Evolutionary conservation across 805 yeast genomes (phyloP), one percentile per base, ranked within the genome.

Genomic region (Metschnikowia continentalis): DNA sequence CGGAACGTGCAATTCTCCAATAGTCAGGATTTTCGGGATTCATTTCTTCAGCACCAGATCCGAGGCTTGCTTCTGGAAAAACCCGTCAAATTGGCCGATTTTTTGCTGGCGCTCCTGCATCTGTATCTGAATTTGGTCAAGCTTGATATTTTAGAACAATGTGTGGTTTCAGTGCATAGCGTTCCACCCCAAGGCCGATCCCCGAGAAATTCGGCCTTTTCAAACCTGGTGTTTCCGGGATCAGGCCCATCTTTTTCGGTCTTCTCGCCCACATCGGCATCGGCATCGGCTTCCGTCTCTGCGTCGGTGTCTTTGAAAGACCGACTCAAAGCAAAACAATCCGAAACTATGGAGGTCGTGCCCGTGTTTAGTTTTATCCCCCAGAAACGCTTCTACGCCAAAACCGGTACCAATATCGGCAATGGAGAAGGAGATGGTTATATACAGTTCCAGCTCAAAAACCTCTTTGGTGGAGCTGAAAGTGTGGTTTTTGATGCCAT

Each of bases 371-470:
- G 70, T 47, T 50, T 70, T 3, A 38, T 66, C 5, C 91, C 92
- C 0, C 79, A 79, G 3, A 89, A 89, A 58, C 78, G 79, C 57
- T 86, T 90, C 59, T 77, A 80, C 53, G 91, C 96, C 48, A 88
- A 87, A 60, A 88, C 97, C 1, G 99, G 99, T 3, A 94, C 98
- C 1, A 91, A 90, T 66, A 81, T 94, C 6, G 98, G 98, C 1
- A 92, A 94, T 63, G 96, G 96, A 32, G 98, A 94, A 71, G 99
- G 97, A 32, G 94, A 88, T 63, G 98, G 97, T 1, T 90, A 91
- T 62, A 76, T 90, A 43, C 84, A 88, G 32, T 81, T 91, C 50
- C 90, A 65, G 72, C 59, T 78, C 63, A 73, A 73, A 48, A 81
- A 81, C 58, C 61, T 80, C 17, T 78, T 80, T 67, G 85, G 84